Evolutionary conservation across 495 filamentous ascomycete genomes (phyloP).

Genomic region (Chaetomidium leptoderma): DNA sequence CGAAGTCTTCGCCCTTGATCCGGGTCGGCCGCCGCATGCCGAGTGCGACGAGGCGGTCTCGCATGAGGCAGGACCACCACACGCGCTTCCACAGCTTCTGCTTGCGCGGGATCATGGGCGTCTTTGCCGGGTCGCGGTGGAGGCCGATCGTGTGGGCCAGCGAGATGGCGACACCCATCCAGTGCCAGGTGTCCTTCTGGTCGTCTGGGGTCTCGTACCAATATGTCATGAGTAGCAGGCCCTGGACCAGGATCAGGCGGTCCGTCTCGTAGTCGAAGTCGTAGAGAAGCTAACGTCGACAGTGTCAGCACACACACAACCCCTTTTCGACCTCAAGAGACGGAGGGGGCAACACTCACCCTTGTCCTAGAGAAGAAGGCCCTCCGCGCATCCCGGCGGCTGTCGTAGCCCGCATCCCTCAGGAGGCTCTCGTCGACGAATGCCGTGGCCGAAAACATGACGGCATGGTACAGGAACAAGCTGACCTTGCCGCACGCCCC

Average conservation of each 20-base stretch:
- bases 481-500: constrained; percentile 64
- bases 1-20: constrained; percentile 84
- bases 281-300: constrained; percentile 52
- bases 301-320: constrained; percentile 24
- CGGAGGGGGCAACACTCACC: constrained; percentile 50
- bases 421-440: constrained; percentile 71
- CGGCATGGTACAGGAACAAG: constrained; percentile 72
- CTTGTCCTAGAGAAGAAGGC: constrained; percentile 75
- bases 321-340: neutral
- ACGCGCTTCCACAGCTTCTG: constrained; percentile 83
- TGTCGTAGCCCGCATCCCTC: constrained; percentile 62
- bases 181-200: constrained; percentile 88
- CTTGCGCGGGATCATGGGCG: constrained; percentile 61
- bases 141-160: constrained; percentile 79
- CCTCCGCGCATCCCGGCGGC: constrained; percentile 69
- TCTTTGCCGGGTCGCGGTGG: constrained; percentile 72
- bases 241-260: constrained; percentile 76
- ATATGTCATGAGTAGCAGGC: constrained; percentile 79
- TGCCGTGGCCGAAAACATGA: constrained; percentile 76
- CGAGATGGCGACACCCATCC: constrained; percentile 84
- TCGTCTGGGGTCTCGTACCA: constrained; percentile 90
- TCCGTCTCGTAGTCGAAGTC: constrained; percentile 85
- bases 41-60: constrained; percentile 79
- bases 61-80: constrained; percentile 93
- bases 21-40: constrained; percentile 86